A percentile compares a stretch with the other conserved stretches of the same genome.
These are phyloP conservation scores for Penicillium lividum DNA, from an alignment of 495 filamentous ascomycete species.

Conservation along the genomic window DNA sequence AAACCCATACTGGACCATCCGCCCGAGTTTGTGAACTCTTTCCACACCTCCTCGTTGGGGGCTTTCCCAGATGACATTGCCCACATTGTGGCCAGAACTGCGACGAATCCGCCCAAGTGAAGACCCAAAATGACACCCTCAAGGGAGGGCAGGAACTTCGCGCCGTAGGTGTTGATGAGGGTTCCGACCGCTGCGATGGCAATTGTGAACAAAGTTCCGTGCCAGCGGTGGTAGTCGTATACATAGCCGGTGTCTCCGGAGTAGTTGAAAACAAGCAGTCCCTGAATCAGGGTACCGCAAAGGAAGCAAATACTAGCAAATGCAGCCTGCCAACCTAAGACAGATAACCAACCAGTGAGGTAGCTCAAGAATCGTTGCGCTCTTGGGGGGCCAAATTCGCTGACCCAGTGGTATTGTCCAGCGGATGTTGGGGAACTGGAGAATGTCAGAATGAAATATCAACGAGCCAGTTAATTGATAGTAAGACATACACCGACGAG, in stretches of 20 bases:
- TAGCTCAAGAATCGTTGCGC: conserved; percentile 49
- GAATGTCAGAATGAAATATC: neutral
- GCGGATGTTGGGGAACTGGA: conserved; percentile 41
- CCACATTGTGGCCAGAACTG: conserved; percentile 48
- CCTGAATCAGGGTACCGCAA: conserved; percentile 47
- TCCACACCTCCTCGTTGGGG: conserved; percentile 40
- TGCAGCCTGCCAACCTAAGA: conserved; percentile 48
- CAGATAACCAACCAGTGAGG: conserved; percentile 49
- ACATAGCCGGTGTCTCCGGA: conserved; percentile 35
- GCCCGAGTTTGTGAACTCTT: conserved; percentile 47
- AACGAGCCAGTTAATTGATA: neutral
- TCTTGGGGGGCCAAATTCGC: conserved; percentile 40
- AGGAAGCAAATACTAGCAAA: conserved; percentile 40
- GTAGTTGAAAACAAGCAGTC: conserved; percentile 47
- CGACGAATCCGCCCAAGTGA: conserved; percentile 53
- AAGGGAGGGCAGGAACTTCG: conserved; percentile 38
- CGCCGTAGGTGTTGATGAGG: conserved; percentile 44
- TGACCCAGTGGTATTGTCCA: conserved; percentile 55
- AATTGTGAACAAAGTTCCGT: conserved; percentile 46
- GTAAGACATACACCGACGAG: conserved; percentile 41
- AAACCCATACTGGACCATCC: conserved; percentile 45
- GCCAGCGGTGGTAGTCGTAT: conserved; percentile 35
- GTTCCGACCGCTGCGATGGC: conserved; percentile 42
- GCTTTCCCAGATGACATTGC: conserved; percentile 39
- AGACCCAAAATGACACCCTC: conserved; percentile 47